Evolutionary conservation across 2,329 filamentous ascomycete species (phyloP).

Genomic region (Zymoseptoria brevis): DNA sequence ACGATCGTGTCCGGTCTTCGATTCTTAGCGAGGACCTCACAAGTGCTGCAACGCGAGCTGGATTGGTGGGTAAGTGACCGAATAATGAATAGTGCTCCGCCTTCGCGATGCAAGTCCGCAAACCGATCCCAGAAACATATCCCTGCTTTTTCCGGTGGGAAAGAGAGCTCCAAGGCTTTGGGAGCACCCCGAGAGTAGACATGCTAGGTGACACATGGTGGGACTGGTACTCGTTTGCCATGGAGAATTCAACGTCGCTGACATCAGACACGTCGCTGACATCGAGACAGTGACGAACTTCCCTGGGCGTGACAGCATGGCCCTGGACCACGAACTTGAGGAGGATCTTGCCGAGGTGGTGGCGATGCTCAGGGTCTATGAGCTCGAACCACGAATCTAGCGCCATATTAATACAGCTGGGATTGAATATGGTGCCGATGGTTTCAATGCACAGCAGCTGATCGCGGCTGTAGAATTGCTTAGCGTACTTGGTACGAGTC

Average conservation of each 20-base stretch:
- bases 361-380: background rate
- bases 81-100: background rate
- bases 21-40: background rate
- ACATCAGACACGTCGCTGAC: background rate
- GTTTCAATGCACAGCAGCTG: background rate
- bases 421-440: background rate
- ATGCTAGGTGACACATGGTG: background rate
- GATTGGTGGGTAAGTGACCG: background rate
- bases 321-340: background rate
- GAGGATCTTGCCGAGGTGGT: background rate
- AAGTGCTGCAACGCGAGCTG: background rate
- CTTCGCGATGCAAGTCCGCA: background rate
- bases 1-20: too few species aligned
- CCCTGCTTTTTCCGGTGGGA: background rate
- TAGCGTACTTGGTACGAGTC: background rate
- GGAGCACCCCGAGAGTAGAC: background rate
- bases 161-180: background rate
- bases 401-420: background rate
- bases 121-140: background rate
- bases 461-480: background rate
- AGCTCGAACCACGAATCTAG: background rate
- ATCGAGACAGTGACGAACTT: background rate
- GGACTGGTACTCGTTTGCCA: background rate
- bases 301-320: background rate
- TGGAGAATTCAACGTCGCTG: background rate